Evolutionary conservation across 352 stramenopile species (phyloP).

Genomic region (Pythium oligandrum): DNA sequence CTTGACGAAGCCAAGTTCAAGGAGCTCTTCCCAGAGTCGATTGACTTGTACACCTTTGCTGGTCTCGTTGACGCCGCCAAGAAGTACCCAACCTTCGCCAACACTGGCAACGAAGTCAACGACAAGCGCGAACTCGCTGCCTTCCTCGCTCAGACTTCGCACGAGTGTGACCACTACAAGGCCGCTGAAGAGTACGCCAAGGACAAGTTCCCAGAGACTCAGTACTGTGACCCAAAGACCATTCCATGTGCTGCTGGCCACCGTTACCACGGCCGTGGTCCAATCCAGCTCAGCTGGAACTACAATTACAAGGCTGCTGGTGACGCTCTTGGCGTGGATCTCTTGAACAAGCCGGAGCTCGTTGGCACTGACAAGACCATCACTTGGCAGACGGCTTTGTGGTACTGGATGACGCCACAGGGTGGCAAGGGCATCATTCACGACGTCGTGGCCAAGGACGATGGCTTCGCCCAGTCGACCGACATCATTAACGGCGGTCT

Average conservation of each 20-base stretch:
- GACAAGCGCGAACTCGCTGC: conserved; percentile 40
- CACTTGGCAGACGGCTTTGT: conserved; percentile 46
- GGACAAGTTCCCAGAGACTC: conserved; percentile 27
- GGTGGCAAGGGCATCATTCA: conserved; percentile 26
- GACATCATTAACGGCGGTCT: conserved; percentile 46
- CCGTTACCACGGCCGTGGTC: conserved; percentile 42
- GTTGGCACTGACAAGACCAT: conserved; percentile 29
- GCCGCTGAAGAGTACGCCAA: conserved; percentile 34
- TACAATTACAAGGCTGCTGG: conserved; percentile 48
- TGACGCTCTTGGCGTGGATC: conserved; percentile 27
- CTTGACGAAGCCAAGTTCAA: conserved; percentile 32
- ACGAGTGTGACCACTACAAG: conserved; percentile 43
- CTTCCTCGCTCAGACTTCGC: conserved; percentile 38
- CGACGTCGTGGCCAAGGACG: conserved; percentile 24
- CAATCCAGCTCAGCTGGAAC: conserved; percentile 51
- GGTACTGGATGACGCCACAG: conserved; percentile 51
- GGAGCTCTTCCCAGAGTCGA: conserved; percentile 29
- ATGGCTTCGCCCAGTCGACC: conserved; percentile 30
- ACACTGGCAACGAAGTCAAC: conserved; percentile 29
- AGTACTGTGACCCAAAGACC: conserved; percentile 41
- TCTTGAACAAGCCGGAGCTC: conserved; percentile 32
- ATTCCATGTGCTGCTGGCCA: conserved; percentile 23
- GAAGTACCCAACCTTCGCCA: conserved; percentile 39
- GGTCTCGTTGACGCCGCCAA: conserved; percentile 27
- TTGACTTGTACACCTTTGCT: conserved; percentile 40